A percentile compares a stretch with the other conserved stretches of the same genome.
phyloP scores from a whole-genome alignment of 2,329 filamentous ascomycete species.

The Colletotrichum zoysiae region DNA sequence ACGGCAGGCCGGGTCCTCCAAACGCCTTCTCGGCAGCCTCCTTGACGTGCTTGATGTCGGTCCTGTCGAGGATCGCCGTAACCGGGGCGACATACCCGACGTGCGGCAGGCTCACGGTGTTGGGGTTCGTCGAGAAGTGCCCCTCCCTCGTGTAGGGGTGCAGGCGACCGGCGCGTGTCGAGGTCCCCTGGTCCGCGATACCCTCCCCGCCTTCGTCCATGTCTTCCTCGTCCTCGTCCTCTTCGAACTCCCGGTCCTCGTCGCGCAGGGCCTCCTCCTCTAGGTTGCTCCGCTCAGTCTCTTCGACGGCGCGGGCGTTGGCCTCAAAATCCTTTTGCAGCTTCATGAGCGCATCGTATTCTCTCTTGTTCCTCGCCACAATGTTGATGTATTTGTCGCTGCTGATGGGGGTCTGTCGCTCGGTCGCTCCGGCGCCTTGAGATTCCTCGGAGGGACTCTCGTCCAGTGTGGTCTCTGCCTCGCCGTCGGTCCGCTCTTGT shows the following conservation, averaged over 20 bases:
- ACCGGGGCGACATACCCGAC: conserved; percentile 79
- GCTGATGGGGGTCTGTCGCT: conserved; percentile 57
- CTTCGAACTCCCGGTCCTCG: conserved; percentile 49
- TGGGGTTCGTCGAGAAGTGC: conserved; percentile 79
- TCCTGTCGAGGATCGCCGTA: conserved; percentile 73
- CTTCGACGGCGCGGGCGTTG: conserved; percentile 50
- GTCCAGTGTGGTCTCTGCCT: background rate
- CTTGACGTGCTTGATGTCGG: conserved; percentile 80
- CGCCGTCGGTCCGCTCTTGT: background rate
- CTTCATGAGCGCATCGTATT: conserved; percentile 66
- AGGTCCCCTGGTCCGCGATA: conserved; percentile 29
- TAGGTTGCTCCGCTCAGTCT: conserved; percentile 48
- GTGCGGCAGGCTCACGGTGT: conserved; percentile 81
- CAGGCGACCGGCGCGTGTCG: conserved; percentile 61
- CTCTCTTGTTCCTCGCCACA: conserved; percentile 66
- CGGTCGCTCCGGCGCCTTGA: conserved; percentile 51
- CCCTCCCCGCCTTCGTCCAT: conserved; percentile 51
- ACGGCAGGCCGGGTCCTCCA: conserved; percentile 81
- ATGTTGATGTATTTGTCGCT: conserved; percentile 58
- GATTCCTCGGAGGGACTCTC: conserved; percentile 19
- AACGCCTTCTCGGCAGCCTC: conserved; percentile 80
- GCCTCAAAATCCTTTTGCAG: conserved; percentile 70
- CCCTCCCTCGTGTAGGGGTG: conserved; percentile 82
- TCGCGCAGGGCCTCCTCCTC: conserved; percentile 56
- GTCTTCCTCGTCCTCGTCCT: conserved; percentile 48